Evolutionary conservation across 2,329 filamentous ascomycete species (phyloP).

Genomic region (Amauroascus verrucosus): DNA sequence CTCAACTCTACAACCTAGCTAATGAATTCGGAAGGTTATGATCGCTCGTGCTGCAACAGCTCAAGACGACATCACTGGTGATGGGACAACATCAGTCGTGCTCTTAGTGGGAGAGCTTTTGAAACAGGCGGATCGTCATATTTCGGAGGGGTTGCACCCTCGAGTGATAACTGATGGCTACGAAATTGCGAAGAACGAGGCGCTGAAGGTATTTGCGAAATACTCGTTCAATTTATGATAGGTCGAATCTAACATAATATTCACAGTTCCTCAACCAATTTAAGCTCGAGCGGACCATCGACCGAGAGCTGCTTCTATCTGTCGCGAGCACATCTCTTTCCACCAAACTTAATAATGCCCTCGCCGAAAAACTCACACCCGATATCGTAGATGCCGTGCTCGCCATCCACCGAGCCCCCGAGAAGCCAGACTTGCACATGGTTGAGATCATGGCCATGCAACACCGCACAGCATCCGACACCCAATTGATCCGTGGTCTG

Average conservation of each 20-base stretch:
- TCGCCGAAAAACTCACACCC: conserved; percentile 84
- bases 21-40: conserved; percentile 55
- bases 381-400: conserved; percentile 95
- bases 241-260: conserved; percentile 10
- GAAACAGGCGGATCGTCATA: conserved; percentile 95
- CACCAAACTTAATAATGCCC: conserved; percentile 82
- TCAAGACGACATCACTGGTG: conserved; percentile 95
- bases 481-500: conserved; percentile 85
- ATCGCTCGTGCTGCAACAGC: conserved; percentile 78
- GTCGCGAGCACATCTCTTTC: conserved; percentile 90
- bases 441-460: conserved; percentile 99
- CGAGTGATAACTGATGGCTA: conserved; percentile 96
- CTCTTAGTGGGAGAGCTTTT: conserved; percentile 89
- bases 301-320: conserved; percentile 84
- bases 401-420: conserved; percentile 77
- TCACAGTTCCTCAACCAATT: conserved; percentile 80
- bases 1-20: no score
- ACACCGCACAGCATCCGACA: conserved; percentile 90
- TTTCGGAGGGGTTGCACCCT: conserved; percentile 92
- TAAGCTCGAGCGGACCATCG: conserved; percentile 78
- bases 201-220: conserved; percentile 58
- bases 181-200: conserved; percentile 88
- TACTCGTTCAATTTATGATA: no score
- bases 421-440: conserved; percentile 97
- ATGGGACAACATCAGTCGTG: conserved; percentile 94